A percentile compares a stretch with the other conserved stretches of the same genome.
These are phyloP conservation scores for Yamadazyma paraphyllophila DNA, from an alignment of 805 yeast genomes.

Conservation along the genomic window DNA sequence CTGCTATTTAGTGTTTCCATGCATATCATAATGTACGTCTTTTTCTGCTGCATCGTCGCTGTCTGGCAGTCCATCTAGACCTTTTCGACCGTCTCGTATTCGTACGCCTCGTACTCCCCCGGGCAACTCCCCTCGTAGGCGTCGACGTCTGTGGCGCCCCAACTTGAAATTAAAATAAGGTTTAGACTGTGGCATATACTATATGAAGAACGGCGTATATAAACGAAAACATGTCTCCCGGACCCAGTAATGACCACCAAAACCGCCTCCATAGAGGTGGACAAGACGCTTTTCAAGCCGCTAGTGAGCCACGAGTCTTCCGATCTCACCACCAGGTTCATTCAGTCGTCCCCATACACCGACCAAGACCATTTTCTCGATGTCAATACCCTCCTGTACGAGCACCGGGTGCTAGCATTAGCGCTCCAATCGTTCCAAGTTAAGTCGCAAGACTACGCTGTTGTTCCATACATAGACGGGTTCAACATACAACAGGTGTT, in stretches of 20 bases:
- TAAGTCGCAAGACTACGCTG: slow-evolving; percentile 20
- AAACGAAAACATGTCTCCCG: neutral
- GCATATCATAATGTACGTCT: too few species aligned
- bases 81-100: too few species aligned
- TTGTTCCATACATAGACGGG: slow-evolving; percentile 19
- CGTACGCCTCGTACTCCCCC: too few species aligned
- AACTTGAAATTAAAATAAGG: neutral
- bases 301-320: neutral
- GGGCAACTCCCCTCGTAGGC: too few species aligned
- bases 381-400: slow-evolving; percentile 18
- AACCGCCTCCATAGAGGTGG: slow-evolving; percentile 4
- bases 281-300: slow-evolving; percentile 2
- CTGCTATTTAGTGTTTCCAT: too few species aligned
- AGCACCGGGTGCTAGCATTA: slow-evolving; percentile 23
- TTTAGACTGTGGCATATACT: neutral
- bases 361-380: slow-evolving; percentile 26
- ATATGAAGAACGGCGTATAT: neutral
- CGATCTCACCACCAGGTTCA: neutral
- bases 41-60: too few species aligned
- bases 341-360: slow-evolving; percentile 30
- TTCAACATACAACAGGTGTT: slow-evolving; percentile 28
- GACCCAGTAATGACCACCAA: neutral
- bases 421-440: slow-evolving; percentile 29
- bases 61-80: too few species aligned
- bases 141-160: too few species aligned